Percentiles rank a stretch among this genome's conserved stretches.
phyloP scores from a whole-genome alignment of 768 basidiomycete genomes.

The Leucogyrophana mollusca region DNA sequence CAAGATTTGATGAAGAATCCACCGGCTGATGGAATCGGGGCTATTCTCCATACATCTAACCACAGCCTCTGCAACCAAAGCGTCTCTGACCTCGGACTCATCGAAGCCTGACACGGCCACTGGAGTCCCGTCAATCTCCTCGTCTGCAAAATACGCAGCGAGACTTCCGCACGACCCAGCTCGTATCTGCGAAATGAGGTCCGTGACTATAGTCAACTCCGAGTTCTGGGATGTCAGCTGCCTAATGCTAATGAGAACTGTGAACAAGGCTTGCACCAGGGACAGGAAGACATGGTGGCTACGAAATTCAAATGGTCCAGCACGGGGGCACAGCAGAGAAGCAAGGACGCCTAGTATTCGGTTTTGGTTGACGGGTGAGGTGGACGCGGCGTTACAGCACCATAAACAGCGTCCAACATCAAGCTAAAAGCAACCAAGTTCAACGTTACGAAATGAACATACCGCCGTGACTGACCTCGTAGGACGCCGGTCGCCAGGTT shows the following conservation, averaged over 20 bases:
- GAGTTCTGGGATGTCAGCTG: constrained; percentile 4
- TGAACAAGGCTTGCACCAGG: constrained; percentile 50
- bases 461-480: constrained; percentile 45
- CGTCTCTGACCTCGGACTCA: constrained; percentile 37
- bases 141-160: constrained; percentile 23
- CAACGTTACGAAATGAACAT: background rate
- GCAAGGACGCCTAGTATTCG: constrained; percentile 52
- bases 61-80: constrained; percentile 40
- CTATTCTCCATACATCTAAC: constrained; percentile 50
- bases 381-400: constrained; percentile 64
- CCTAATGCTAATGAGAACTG: constrained; percentile 39
- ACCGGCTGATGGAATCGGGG: constrained; percentile 41
- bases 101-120: constrained; percentile 9
- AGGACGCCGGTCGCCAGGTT: constrained; percentile 51
- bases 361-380: constrained; percentile 39
- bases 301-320: constrained; percentile 39
- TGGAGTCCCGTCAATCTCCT: constrained; percentile 9
- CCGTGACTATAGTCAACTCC: constrained; percentile 37
- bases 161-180: constrained; percentile 50
- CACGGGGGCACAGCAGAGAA: constrained; percentile 42
- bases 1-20: constrained; percentile 47
- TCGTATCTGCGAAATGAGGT: constrained; percentile 44
- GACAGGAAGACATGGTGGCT: constrained; percentile 49
- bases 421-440: constrained; percentile 29
- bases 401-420: constrained; percentile 64